Evolutionary conservation across 2,329 filamentous ascomycete species (phyloP).

Genomic region (Fusarium humuli): DNA sequence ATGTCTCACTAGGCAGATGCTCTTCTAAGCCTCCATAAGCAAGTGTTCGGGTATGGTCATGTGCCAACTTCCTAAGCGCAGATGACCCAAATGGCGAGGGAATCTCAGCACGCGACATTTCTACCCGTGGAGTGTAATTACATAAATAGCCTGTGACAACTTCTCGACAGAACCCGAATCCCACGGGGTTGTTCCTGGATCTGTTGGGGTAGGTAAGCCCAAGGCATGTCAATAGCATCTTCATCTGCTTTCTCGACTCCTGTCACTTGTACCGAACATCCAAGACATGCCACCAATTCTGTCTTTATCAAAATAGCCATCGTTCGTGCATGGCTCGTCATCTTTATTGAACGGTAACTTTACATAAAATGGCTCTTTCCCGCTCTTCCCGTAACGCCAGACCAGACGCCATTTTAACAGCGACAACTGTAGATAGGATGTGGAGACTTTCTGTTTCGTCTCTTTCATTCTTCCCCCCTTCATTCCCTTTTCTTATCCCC

Average conservation of each 20-base stretch:
- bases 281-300: conserved; percentile 4
- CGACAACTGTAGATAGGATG: conserved; percentile 41
- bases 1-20: conserved; percentile 41
- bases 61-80: conserved; percentile 29
- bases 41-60: conserved; percentile 39
- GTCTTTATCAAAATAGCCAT: conserved; percentile 41
- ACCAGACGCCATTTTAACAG: conserved; percentile 46
- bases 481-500: background rate
- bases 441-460: conserved; percentile 28
- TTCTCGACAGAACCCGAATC: background rate
- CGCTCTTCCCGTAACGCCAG: conserved; percentile 50
- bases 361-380: conserved; percentile 50
- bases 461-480: conserved; percentile 17
- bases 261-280: background rate
- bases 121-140: conserved; percentile 8
- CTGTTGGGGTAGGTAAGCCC: background rate
- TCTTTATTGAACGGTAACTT: conserved; percentile 43
- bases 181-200: background rate
- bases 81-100: conserved; percentile 34
- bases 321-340: conserved; percentile 39
- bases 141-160: background rate
- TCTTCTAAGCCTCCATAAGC: conserved; percentile 38
- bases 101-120: conserved; percentile 37
- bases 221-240: background rate
- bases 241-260: background rate